Percentiles rank a stretch among this genome's conserved stretches.
phyloP scores from a whole-genome alignment of 73 alveolate species.

The Paramecium bursaria region DNA sequence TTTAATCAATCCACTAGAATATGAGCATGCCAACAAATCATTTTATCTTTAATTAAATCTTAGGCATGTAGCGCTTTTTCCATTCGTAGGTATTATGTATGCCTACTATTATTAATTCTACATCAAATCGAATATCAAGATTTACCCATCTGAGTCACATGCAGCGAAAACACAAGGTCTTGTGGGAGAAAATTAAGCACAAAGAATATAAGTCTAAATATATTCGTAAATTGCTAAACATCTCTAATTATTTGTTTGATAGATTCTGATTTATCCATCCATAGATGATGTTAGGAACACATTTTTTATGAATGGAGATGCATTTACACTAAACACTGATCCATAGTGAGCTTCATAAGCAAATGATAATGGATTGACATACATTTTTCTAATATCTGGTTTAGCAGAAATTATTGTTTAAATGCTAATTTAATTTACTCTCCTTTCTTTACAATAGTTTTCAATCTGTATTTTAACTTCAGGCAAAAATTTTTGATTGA shows the following conservation, averaged over 20 bases:
- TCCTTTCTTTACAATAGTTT: slow-evolving; percentile 78
- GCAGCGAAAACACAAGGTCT: slow-evolving; percentile 89
- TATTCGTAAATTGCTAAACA: slow-evolving; percentile 78
- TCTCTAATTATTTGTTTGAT: slow-evolving; percentile 32
- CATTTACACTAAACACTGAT: slow-evolving; percentile 67
- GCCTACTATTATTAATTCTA: slow-evolving; percentile 53
- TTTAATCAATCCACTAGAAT: slow-evolving; percentile 38
- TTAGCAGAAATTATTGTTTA: slow-evolving; percentile 75
- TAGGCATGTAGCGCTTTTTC: slow-evolving; percentile 40
- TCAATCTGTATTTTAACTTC: slow-evolving; percentile 80
- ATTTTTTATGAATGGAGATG: slow-evolving; percentile 77
- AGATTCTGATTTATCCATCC: slow-evolving; percentile 77
- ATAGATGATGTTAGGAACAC: slow-evolving; percentile 75
- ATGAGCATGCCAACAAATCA: slow-evolving; percentile 66
- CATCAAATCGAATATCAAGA: slow-evolving; percentile 77
- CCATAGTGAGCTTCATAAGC: slow-evolving; percentile 84
- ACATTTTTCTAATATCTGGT: slow-evolving; percentile 79
- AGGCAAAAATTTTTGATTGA: slow-evolving; percentile 71
- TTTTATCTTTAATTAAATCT: slow-evolving; percentile 61
- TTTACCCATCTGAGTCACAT: slow-evolving; percentile 74
- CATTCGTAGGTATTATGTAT: too few relatives aligned
- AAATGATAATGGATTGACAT: slow-evolving; percentile 75
- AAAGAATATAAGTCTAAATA: slow-evolving; percentile 72
- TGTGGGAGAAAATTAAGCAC: slow-evolving; percentile 77
- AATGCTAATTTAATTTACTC: slow-evolving; percentile 74